Evolutionary conservation across 176 grass and related monocot species (phyloP), one percentile per base, ranked within the genome.

Genomic region (Oryza longistaminata): DNA sequence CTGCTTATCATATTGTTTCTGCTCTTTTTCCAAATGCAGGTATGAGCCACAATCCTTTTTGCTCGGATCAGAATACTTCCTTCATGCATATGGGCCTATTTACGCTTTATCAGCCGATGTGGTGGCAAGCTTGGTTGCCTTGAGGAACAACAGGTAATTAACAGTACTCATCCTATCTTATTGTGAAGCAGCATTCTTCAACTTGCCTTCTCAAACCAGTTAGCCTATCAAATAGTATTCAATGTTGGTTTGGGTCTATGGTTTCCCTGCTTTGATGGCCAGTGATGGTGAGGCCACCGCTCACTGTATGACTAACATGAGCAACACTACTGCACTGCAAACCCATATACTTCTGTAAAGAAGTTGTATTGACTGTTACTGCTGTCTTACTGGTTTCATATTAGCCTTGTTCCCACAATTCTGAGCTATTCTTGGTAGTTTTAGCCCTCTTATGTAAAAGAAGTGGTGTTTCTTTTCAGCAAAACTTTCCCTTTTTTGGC

Each of bases 91-190:
- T 58, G 96, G 96, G 25, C 96, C 96, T 72, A 99, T 99, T 78
- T 99, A 99, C 92, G 96, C 96, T 79, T 89, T 99, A 81, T 99
- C 96, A 80, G 91, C 88, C 64, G 96, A 99, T 79, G 96, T 99
- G n/a, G 96, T 99, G 71, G 90, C 90, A 86, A 96, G 91, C 79
- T 94, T 99, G 82, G 90, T 94, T 78, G 89, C 90, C 17, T 83
- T 99, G 75, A 94, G 71, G 84, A 99, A 99, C 81, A 96, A 99
- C 86, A 99, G 96, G 96, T 86, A 64, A 81, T 55, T 93, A 81
- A 22, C 42, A 68, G 33, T 68, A 21, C 29, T 73, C 14, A 14
- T 78, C 37, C 1, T 34, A 64, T 76, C 19, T 35, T 52, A 29
- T 40, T 8, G 33, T 73, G 25, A 31, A 58, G 66, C 53, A 75